phyloP scores from a whole-genome alignment of 108 stramenopile species.

The Craspedostauros australis region DNA sequence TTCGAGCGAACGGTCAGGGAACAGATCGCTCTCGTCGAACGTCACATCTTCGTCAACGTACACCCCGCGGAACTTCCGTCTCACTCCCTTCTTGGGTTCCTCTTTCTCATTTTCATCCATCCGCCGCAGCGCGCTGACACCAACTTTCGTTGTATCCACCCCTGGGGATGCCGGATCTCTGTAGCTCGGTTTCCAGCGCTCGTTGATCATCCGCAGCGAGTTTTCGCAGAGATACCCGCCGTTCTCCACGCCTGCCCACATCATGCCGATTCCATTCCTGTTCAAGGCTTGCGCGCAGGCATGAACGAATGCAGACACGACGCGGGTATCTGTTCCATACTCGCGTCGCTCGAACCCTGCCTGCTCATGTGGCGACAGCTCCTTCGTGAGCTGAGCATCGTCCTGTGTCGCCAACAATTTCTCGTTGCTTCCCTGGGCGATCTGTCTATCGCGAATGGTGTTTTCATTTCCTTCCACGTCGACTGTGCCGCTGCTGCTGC shows the following conservation, averaged over 20 bases:
- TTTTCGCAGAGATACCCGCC: constrained; percentile 70
- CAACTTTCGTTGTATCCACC: constrained; percentile 41
- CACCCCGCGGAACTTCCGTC: constrained; percentile 28
- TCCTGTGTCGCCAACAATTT: no score
- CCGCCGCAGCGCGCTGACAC: constrained; percentile 21
- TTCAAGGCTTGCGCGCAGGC: constrained; percentile 70
- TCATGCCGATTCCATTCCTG: constrained; percentile 61
- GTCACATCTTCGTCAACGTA: constrained; percentile 49
- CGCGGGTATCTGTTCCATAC: constrained; percentile 70
- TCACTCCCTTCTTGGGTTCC: constrained; percentile 8
- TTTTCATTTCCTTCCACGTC: no score
- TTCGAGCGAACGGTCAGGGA: no score
- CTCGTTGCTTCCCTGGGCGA: no score
- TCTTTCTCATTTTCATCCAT: constrained; percentile 24
- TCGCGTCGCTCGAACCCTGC: constrained; percentile 67
- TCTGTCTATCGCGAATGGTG: no score
- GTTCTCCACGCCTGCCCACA: constrained; percentile 74
- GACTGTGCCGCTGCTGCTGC: no score
- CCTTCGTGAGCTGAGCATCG: no score
- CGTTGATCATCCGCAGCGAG: constrained; percentile 58
- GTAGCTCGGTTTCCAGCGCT: constrained; percentile 51
- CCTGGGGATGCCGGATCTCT: constrained; percentile 59
- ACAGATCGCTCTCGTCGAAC: no score
- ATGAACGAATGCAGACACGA: constrained; percentile 48
- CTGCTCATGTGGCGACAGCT: no score